Conservation (phyloP, 2,329 filamentous ascomycete species). For the Penicillium sp. region DNA sequence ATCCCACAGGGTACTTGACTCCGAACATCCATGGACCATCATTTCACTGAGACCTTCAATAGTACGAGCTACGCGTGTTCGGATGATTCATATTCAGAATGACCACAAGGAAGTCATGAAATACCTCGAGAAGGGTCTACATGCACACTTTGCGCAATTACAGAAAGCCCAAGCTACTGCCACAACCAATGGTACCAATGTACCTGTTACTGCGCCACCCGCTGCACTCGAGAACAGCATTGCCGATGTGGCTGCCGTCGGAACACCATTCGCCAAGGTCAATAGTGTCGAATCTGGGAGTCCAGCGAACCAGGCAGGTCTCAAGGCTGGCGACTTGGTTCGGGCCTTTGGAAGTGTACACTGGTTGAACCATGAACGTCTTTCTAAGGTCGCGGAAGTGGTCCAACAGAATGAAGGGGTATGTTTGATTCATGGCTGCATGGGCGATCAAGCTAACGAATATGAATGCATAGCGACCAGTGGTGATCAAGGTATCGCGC, state of each 20-base stretch:
- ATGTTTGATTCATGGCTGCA: slow-evolving; percentile 40
- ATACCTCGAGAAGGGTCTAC: slow-evolving; percentile 78
- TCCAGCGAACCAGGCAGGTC: slow-evolving; percentile 78
- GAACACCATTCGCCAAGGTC: slow-evolving; percentile 80
- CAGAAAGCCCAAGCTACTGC: slow-evolving; percentile 51
- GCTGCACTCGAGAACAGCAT: slow-evolving; percentile 24
- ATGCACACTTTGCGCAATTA: slow-evolving; percentile 80
- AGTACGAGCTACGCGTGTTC: slow-evolving; percentile 90
- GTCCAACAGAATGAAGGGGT: slow-evolving; percentile 89
- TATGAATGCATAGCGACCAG: slow-evolving; percentile 55
- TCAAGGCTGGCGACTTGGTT: slow-evolving; percentile 78
- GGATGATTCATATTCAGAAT: slow-evolving; percentile 85
- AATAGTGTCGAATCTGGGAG: slow-evolving; percentile 77
- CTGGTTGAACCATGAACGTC: slow-evolving; percentile 77
- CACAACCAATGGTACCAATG: slow-evolving; percentile 24
- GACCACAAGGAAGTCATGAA: slow-evolving; percentile 91
- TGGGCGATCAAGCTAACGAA: background rate
- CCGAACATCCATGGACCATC: background rate
- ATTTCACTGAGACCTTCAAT: slow-evolving; percentile 15
- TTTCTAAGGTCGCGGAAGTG: slow-evolving; percentile 82
- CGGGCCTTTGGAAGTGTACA: slow-evolving; percentile 83
- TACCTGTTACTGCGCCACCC: slow-evolving; percentile 23
- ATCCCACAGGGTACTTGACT: slow-evolving; percentile 76
- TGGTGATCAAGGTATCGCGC: slow-evolving; percentile 67
- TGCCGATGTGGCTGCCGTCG: slow-evolving; percentile 39